Base-by-base conservation (phyloP, 352 stramenopile species). In the Phytopythium boreale region DNA sequence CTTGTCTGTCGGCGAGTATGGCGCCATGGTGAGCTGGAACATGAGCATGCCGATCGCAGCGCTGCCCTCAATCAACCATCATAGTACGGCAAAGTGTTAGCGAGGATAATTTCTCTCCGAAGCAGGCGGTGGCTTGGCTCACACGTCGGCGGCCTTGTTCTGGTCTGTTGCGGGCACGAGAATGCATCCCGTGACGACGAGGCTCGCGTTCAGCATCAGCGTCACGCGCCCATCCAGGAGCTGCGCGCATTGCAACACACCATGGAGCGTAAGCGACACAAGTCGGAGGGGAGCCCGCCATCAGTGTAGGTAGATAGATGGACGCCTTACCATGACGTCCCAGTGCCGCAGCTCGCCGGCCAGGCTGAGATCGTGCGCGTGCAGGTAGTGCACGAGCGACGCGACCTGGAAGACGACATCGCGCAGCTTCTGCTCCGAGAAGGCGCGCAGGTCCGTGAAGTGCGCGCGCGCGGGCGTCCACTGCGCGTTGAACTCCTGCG, bases 381-480 rank as follows among this genome's bases (percentile, higher is more conserved):
- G 81, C n/a, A 90, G 61, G 56, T 87, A 90, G 51, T 90, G 70
- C 36, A 90, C 68, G 31, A 80, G 66, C 17, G 79, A 74, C 14
- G 76, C 73, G 19, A 87, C 61, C 51, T 88, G 75, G 58, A 90
- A 88, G 27, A 80, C 64, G 26, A 80, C 65, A 4, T 62, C 60
- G n/a, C 75, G 72, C 34, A 90, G 64, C 22, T 66, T 79, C 29
- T 74, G 68, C 50, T 90, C 79, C 10, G 73, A 70, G 50, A 88
- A 81, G 12, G 29, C 34, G 1, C n/a, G 17, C 14, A 52, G 63
- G 15, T 73, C 53, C 2, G 53, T 49, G 39, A 83, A 79, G 0
- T 12, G 56, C 14, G 68, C 53, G 61, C 71, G 71, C 44, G 84
- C 47, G 5, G 60, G 14, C 22, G 62, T 63, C 79, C 79, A 88